Base-by-base conservation (phyloP, 768 basidiomycete species). In the Sarcodon aspratus region DNA sequence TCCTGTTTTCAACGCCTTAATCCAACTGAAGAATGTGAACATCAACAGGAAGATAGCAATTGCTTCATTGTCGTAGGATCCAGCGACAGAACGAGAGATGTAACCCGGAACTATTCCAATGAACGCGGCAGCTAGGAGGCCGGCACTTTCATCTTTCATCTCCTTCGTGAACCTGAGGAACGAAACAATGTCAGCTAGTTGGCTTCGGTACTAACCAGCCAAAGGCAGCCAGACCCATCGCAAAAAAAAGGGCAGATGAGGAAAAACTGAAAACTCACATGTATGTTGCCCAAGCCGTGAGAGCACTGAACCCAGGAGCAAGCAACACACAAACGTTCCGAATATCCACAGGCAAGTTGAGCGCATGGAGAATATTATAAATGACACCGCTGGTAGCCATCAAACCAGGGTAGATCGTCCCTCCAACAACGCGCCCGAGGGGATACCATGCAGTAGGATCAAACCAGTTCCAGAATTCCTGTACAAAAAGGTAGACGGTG, bases 401-500 rank as follows among this genome's bases (percentile, higher is more conserved):
- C 36, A 98, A 71, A 53, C 96, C 96, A 13, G 96, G 96, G 62
- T 97, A 99, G 58, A 99, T 88, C 11, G 96, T 99, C 46, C 95
- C 95, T 47, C 96, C 96, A 40, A 98, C 96, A 45, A 96, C 93
- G 59, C 96, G 91, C 42, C 96, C 96, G 0, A 99, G 80, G 9
- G 96, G 96, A 59, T 99, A 98, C 96, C 96, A 99, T 56, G 95
- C 95, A 3, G 95, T 96, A 17, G 94, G 94, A 67, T 99, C 96
- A 63, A 99, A 99, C 96, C 96, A 99, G 62, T 99, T 99, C 96
- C 96, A 99, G 69, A 99, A 98, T 81, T 88, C 95, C 92, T 96
- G 53, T 12, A 48, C 11, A 34, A 47, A 6, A 27, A 27, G 5
- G 5, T 27, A 33, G n/a, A 40, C 51, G n/a, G 36, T 33, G 47